Evolutionary conservation across 768 basidiomycete species (phyloP).

Genomic region (Amanita pallidorosea): DNA sequence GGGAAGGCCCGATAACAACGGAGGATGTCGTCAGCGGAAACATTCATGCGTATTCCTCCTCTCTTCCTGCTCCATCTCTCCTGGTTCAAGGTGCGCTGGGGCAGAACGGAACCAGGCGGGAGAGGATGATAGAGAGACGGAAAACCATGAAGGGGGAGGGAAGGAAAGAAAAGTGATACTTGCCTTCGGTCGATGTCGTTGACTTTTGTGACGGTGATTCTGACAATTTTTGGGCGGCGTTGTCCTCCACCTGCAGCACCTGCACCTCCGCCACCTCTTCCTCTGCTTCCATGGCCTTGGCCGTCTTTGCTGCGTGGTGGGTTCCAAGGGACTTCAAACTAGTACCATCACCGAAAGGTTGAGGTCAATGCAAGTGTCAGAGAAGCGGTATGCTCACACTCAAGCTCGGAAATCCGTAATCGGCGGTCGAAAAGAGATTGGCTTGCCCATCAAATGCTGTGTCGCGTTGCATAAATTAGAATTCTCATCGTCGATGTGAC

Average conservation of each 20-base stretch:
- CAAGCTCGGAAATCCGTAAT: background rate
- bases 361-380: background rate
- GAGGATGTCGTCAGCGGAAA: background rate
- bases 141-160: background rate
- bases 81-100: background rate
- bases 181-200: background rate
- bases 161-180: background rate
- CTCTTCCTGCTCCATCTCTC: background rate
- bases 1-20: background rate
- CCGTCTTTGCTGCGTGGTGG: background rate
- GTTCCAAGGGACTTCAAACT: conserved; percentile 4
- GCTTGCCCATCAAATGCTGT: conserved; percentile 3
- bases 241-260: background rate
- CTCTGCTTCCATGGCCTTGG: background rate
- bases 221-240: background rate
- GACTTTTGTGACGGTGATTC: background rate
- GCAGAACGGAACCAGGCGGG: background rate
- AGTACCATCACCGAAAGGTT: background rate
- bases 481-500: background rate
- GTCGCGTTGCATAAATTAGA: background rate
- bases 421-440: background rate
- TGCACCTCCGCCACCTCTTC: background rate
- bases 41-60: background rate
- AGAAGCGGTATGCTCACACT: background rate
- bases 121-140: background rate